These are phyloP conservation scores for Nannizzia gypsea DNA, from an alignment of 2,329 filamentous ascomycete genomes.

Conservation along the genomic window DNA sequence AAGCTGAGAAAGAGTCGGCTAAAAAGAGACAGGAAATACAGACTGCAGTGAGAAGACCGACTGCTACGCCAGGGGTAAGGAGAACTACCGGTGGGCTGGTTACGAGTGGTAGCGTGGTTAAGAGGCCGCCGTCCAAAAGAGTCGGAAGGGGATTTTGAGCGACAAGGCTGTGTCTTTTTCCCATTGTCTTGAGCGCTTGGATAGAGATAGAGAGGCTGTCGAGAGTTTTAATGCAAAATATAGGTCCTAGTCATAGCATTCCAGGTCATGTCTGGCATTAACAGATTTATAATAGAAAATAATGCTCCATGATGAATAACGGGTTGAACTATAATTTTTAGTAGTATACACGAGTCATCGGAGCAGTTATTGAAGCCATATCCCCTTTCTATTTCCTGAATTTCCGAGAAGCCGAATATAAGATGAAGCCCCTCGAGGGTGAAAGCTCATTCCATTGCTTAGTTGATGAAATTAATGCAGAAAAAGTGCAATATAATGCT, in stretches of 20 bases:
- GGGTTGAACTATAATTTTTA: not conserved
- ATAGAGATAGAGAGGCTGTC: not conserved
- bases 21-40: slow-evolving; percentile 28
- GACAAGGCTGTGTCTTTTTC: not conserved
- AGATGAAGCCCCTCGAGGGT: not conserved
- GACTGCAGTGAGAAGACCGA: slow-evolving; percentile 27
- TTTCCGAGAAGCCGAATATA: not conserved
- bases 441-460: slow-evolving; percentile 21
- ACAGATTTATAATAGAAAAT: not conserved
- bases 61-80: slow-evolving; percentile 18
- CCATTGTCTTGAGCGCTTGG: too few species aligned
- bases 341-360: not conserved
- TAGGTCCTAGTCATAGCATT: not conserved
- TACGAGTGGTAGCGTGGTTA: slow-evolving; percentile 28
- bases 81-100: slow-evolving; percentile 20
- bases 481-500: slow-evolving; percentile 96
- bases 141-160: slow-evolving; percentile 22
- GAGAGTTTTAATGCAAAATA: not conserved
- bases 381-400: not conserved
- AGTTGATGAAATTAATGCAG: slow-evolving; percentile 99
- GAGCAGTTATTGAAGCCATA: not conserved
- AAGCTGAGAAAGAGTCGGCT: slow-evolving; percentile 26
- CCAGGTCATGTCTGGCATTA: not conserved
- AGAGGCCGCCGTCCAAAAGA: slow-evolving; percentile 27
- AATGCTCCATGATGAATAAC: too few species aligned